Evolutionary conservation across 2,329 filamentous ascomycete genomes (phyloP).

Genomic region (Diaporthe sp.): DNA sequence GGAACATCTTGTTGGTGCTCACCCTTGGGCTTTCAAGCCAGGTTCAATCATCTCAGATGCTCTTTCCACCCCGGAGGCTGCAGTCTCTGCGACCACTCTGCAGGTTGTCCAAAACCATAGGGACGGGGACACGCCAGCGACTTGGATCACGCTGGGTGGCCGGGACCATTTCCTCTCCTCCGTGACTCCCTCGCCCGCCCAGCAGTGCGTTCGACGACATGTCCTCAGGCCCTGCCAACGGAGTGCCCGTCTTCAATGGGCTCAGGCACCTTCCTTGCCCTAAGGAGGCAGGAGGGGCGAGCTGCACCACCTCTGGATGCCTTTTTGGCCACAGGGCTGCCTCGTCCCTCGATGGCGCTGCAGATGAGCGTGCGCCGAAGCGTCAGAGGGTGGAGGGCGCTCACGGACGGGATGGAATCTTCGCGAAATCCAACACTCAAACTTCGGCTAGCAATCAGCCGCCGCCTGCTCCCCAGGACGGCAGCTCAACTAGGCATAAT

Average conservation of each 20-base stretch:
- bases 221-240: constrained; percentile 15
- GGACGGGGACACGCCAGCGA: neutral
- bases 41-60: neutral
- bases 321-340: constrained; percentile 34
- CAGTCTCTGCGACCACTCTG: constrained; percentile 10
- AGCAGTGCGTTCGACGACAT: neutral
- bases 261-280: constrained; percentile 35
- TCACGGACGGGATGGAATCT: neutral
- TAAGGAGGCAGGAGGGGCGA: constrained; percentile 31
- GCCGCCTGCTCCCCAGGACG: neutral
- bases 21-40: neutral
- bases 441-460: neutral
- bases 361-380: constrained; percentile 6
- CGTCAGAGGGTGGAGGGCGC: constrained; percentile 7
- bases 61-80: neutral
- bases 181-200: neutral
- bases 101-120: neutral
- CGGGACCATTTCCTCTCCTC: neutral
- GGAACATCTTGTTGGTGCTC: neutral
- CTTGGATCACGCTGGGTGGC: neutral
- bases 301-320: constrained; percentile 31
- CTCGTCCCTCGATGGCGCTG: constrained; percentile 22
- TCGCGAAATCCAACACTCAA: neutral
- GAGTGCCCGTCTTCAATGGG: constrained; percentile 34
- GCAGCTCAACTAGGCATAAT: neutral